Evolutionary conservation across 495 filamentous ascomycete species (phyloP).

Genomic region (Alectoria sarmentosa): DNA sequence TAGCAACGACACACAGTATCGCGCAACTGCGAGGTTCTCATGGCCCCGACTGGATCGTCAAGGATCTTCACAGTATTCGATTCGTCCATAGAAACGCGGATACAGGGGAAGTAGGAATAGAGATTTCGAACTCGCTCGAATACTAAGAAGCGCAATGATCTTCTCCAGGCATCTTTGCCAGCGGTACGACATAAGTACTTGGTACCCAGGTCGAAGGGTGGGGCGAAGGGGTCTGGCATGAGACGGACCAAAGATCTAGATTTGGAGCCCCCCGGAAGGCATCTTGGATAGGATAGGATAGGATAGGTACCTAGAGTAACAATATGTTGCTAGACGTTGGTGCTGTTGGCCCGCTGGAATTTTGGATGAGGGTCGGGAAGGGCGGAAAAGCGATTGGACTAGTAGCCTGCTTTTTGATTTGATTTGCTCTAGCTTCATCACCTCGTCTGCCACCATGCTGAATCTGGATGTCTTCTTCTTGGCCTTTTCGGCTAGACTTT

Average conservation of each 20-base stretch:
- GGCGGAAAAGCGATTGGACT: background rate
- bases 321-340: conserved; percentile 17
- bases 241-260: conserved; percentile 2
- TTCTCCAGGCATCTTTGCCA: background rate
- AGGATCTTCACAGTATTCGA: conserved; percentile 66
- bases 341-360: too few relatives aligned
- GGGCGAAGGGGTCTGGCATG: background rate
- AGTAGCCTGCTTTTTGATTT: conserved; percentile 8
- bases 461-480: background rate
- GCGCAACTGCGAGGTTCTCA: conserved; percentile 63
- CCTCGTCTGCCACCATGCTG: too few relatives aligned
- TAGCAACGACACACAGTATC: conserved; percentile 76
- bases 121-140: conserved; percentile 38
- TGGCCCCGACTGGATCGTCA: conserved; percentile 81
- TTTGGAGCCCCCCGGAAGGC: background rate
- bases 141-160: conserved; percentile 12
- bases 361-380: conserved; percentile 10
- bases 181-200: background rate
- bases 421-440: too few relatives aligned
- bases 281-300: too few relatives aligned
- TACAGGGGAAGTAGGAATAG: conserved; percentile 50
- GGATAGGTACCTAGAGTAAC: too few relatives aligned
- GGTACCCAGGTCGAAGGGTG: background rate
- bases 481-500: conserved; percentile 10
- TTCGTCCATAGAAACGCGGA: conserved; percentile 40